Evolutionary conservation across 2,329 filamentous ascomycete species (phyloP).

Genomic region (Cryphonectria nitschkei): DNA sequence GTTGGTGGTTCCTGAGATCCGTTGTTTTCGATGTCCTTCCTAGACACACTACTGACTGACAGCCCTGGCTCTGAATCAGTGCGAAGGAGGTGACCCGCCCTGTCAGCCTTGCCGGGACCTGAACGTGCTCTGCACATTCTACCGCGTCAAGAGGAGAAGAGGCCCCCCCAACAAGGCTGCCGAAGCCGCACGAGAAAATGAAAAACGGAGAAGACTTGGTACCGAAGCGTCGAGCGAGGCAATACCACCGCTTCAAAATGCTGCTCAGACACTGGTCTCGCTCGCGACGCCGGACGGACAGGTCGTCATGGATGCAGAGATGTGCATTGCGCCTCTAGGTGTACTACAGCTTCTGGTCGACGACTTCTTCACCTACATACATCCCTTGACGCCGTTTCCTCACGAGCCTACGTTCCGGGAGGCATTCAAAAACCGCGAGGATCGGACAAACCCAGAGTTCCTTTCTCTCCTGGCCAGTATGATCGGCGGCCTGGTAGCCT

Average conservation of each 20-base stretch:
- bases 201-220: constrained; percentile 51
- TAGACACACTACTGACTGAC: constrained; percentile 19
- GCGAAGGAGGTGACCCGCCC: constrained; percentile 59
- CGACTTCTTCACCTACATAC: constrained; percentile 83
- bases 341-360: constrained; percentile 72
- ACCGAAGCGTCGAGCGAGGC: constrained; percentile 17
- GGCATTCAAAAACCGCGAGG: constrained; percentile 68
- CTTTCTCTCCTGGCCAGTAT: constrained; percentile 74
- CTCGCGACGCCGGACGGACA: constrained; percentile 43
- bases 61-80: constrained; percentile 37
- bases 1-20: constrained; percentile 33
- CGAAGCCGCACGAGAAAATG: constrained; percentile 54
- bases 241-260: constrained; percentile 51
- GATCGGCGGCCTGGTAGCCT: constrained; percentile 74
- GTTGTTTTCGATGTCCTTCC: neutral
- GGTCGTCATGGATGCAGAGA: constrained; percentile 61
- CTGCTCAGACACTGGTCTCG: constrained; percentile 53
- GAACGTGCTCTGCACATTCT: constrained; percentile 61
- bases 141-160: constrained; percentile 60
- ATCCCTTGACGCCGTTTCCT: constrained; percentile 76
- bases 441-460: constrained; percentile 68
- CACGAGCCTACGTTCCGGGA: constrained; percentile 78
- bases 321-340: constrained; percentile 67
- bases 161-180: constrained; percentile 64
- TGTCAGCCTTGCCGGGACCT: constrained; percentile 61